Evolutionary conservation across 176 grass and related monocot genomes (phyloP), one percentile per base, ranked within the genome.

Genomic region (Themeda triandra): DNA sequence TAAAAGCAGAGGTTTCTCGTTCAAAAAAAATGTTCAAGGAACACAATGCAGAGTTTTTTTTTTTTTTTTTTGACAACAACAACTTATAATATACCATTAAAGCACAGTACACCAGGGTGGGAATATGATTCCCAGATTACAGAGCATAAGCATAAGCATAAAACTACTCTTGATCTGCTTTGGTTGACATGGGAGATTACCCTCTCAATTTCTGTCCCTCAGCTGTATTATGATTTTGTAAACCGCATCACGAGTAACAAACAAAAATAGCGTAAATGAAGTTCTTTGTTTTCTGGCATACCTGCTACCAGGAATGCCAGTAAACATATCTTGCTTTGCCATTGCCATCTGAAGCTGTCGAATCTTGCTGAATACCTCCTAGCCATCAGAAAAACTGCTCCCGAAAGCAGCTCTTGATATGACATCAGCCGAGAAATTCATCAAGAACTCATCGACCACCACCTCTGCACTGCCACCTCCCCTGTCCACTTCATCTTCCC

Each of bases 321-420:
- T 82, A 75, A 94, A 32, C 18, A 97, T 48, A 80, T 44, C 75
- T 15, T 87, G 24, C 18, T 91, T 94, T 82, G 86, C 79, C 73
- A 94, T 83, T 79, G 84, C 17, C 69, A 44, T 78, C 54, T 94
- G 95, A 92, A 97, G 90, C 67, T 73, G 77, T 2, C 81, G 84
- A 63, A 97, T 91, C 24, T 90, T 90, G 45, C 53, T 83, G 41
- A 97, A 91, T 81, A 97, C 88, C 74, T 94, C 90, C 63, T 92
- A 85, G 0, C 95, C 92, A 91, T 86, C 77, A 36, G 65, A 14
- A 13, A 90, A 94, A 77, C 86, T 92, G 71, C 87, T 92, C 7
- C 95, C 95, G 36, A 97, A 97, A 83, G 87, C 92, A 76, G 83
- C 74, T 71, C 69, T 92, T 59, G 92, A 94, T 86, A 97, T 87